phyloP scores from a whole-genome alignment of 108 stramenopile species.

The Mediolabrus comicus region DNA sequence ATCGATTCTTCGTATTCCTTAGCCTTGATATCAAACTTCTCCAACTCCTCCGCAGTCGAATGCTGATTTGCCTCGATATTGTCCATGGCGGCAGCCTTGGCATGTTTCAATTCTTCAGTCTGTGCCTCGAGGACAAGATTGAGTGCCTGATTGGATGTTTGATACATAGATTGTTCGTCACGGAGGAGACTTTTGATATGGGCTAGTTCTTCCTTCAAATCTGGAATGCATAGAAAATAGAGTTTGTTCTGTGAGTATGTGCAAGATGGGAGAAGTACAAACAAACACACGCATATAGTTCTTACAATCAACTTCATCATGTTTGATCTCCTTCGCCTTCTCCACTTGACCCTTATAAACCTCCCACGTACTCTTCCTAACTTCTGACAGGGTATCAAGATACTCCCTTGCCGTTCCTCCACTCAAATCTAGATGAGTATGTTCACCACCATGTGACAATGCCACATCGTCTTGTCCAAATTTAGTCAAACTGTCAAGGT shows the following conservation, averaged over 20 bases:
- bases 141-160: slow-evolving; percentile 31
- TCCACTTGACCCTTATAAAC: slow-evolving; percentile 25
- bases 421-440: no score
- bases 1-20: slow-evolving; percentile 19
- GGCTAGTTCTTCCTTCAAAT: slow-evolving; percentile 15
- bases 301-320: slow-evolving; percentile 21
- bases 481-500: neutral
- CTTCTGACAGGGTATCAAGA: slow-evolving; percentile 7
- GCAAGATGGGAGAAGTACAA: neutral
- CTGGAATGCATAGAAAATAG: neutral
- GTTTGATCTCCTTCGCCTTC: neutral
- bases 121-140: slow-evolving; percentile 28
- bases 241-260: neutral
- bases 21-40: slow-evolving; percentile 31
- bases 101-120: slow-evolving; percentile 7
- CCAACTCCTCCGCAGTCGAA: slow-evolving; percentile 10
- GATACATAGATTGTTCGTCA: slow-evolving; percentile 36
- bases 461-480: neutral
- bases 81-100: neutral
- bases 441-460: neutral
- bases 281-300: neutral
- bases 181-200: slow-evolving; percentile 16
- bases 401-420: neutral
- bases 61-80: neutral
- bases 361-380: slow-evolving; percentile 15